Conservation (phyloP, 148 eudicot genomes). For the Vaccinium macrocarpon region DNA sequence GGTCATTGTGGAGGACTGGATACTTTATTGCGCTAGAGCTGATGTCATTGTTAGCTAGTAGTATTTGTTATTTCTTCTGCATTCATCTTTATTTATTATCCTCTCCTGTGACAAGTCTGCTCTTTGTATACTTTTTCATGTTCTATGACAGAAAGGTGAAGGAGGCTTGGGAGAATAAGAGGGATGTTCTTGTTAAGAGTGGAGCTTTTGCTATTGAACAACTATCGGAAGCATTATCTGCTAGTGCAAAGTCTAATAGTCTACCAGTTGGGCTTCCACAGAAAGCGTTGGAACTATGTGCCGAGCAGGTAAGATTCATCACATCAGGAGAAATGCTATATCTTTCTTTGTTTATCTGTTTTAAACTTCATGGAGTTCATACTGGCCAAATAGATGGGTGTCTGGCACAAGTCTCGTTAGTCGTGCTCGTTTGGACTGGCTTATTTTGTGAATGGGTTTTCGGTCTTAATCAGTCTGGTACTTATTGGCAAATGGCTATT, state of each 20-base stretch:
- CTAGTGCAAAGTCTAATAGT: slow-evolving; percentile 54
- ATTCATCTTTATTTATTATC: background rate
- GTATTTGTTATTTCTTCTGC: slow-evolving; percentile 7
- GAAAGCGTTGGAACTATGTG: slow-evolving; percentile 58
- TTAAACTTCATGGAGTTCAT: background rate
- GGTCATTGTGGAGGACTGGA: background rate
- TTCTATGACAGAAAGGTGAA: slow-evolving; percentile 67
- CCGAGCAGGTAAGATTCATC: slow-evolving; percentile 52
- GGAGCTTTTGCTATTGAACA: slow-evolving; percentile 93
- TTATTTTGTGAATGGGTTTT: background rate
- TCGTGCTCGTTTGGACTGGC: background rate
- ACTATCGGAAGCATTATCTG: slow-evolving; percentile 79
- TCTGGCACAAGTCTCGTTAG: background rate
- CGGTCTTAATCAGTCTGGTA: background rate
- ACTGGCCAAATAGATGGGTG: background rate
- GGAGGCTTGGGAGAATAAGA: slow-evolving; percentile 87
- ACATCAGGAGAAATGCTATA: background rate
- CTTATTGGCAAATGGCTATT: background rate
- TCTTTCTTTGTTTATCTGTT: background rate
- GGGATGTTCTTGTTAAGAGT: slow-evolving; percentile 65
- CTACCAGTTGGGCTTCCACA: slow-evolving; percentile 61
- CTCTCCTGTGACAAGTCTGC: background rate
- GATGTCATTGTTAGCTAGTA: background rate
- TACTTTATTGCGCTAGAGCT: background rate
- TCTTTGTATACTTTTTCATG: background rate